Base-by-base conservation (phyloP, 2,329 filamentous ascomycete species). In the Cladorrhinum sp. region DNA sequence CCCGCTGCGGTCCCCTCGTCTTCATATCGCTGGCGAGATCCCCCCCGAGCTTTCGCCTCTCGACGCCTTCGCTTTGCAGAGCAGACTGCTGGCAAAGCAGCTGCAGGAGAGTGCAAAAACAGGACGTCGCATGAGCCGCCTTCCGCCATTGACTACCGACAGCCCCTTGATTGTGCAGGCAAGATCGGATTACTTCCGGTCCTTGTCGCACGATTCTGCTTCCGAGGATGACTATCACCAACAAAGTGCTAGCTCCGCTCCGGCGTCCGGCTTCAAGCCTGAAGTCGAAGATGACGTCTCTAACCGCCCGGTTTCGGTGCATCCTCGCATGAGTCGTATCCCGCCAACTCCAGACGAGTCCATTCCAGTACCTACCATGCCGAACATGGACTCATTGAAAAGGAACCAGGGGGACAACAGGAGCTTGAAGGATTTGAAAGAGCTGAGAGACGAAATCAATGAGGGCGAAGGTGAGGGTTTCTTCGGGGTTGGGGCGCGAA, bases 41-140 rank as follows among this genome's bases (percentile, higher is more conserved):
- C 94, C 95, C 20, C 95, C 95, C 4, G 90, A 95, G 57, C 82
- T 98, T 60, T 98, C 95, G 7, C 95, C 95, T 10, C 84, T 99
- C 66, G 95, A 99, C 81, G 94, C 94, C 53, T 96, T 99, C 73
- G 94, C 94, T 21, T 83, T 94, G 64, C 94, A 98, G 72, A 96
- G 93, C 69, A 88, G 94, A 61, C 79, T 96, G 68, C 83, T 99
- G 56, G 92, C 92, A 42, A 90, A 86, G 76, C 90, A 96, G 75
- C 85, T 99, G 63, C 89, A 96, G 73, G 88, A 95, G 67, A 88
- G 85, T 65, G 84, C 86, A 49, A 70, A 66, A 55, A 70, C 87
- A 85, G 71, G 84, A 85, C 64, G 92, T 66, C 86, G 93, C 61
- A 84, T 97, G 76, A 97, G 93, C 76, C 85, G 94, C 48, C 78